These are phyloP conservation scores for Mycena floridula DNA, from an alignment of 768 basidiomycete species.

Conservation along the genomic window DNA sequence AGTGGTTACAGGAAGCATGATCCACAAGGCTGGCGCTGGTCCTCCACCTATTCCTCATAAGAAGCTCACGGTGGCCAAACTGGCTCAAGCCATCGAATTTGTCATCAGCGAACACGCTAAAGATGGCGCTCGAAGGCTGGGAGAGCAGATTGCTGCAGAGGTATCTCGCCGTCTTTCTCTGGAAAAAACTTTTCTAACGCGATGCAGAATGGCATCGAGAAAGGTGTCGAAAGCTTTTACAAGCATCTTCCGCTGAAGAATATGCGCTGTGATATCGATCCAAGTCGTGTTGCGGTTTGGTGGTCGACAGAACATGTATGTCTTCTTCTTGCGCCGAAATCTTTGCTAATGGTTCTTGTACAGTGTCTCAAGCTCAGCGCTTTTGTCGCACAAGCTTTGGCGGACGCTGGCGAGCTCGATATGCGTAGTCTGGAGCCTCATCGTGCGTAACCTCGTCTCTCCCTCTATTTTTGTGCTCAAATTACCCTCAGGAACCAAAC, in stretches of 20 bases:
- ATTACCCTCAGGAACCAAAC: too few species aligned
- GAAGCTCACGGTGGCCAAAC: conserved; percentile 37
- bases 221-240: conserved; percentile 52
- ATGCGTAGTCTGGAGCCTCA: conserved; percentile 40
- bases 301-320: conserved; percentile 46
- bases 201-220: conserved; percentile 37
- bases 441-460: conserved; percentile 16
- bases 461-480: too few species aligned
- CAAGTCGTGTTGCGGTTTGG: conserved; percentile 48
- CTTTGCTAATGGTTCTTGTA: background rate
- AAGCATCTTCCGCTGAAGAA: conserved; percentile 52
- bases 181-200: background rate
- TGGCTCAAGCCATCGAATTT: conserved; percentile 48
- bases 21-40: conserved; percentile 54
- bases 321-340: background rate
- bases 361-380: conserved; percentile 47
- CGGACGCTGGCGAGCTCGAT: conserved; percentile 36
- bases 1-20: conserved; percentile 52
- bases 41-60: conserved; percentile 55
- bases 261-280: conserved; percentile 59
- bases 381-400: conserved; percentile 45
- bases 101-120: conserved; percentile 40
- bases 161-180: conserved; percentile 19
- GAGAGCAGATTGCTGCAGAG: conserved; percentile 44
- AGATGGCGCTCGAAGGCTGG: conserved; percentile 41